Conservation (phyloP, 768 basidiomycete genomes). For the Piloderma croceum region DNA sequence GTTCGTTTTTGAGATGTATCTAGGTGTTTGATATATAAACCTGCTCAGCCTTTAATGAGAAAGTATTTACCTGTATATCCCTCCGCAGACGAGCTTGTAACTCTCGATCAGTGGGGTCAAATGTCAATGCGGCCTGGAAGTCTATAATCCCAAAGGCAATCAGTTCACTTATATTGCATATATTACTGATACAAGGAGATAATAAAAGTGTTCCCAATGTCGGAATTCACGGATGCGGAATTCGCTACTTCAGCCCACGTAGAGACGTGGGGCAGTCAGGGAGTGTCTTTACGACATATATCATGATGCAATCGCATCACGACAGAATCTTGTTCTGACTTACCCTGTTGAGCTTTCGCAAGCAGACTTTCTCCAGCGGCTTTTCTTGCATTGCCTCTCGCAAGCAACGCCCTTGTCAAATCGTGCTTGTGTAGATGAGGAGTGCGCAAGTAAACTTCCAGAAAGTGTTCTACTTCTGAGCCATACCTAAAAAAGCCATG, state of each 20-base stretch:
- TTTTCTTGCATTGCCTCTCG: slow-evolving; percentile 55
- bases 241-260: too few relatives aligned
- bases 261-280: too few relatives aligned
- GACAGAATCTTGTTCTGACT: too few relatives aligned
- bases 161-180: not conserved
- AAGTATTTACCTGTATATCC: slow-evolving; percentile 43
- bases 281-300: too few relatives aligned
- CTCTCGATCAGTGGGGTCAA: slow-evolving; percentile 56
- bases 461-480: slow-evolving; percentile 55
- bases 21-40: slow-evolving; percentile 20
- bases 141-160: slow-evolving; percentile 32
- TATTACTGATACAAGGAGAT: too few relatives aligned
- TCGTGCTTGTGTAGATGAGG: slow-evolving; percentile 50
- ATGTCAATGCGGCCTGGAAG: slow-evolving; percentile 51
- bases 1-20: slow-evolving; percentile 50
- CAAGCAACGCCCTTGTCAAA: slow-evolving; percentile 49
- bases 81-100: slow-evolving; percentile 43
- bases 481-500: slow-evolving; percentile 43
- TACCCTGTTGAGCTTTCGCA: slow-evolving; percentile 56
- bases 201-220: too few relatives aligned
- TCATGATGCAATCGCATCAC: too few relatives aligned
- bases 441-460: slow-evolving; percentile 61
- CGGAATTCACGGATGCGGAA: too few relatives aligned
- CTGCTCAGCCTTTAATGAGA: too few relatives aligned
- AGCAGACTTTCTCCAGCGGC: slow-evolving; percentile 49